Evolutionary conservation across 2,329 filamentous ascomycete genomes (phyloP), one percentile per base, ranked within the genome.

Genomic region (Colletotrichum lupini): DNA sequence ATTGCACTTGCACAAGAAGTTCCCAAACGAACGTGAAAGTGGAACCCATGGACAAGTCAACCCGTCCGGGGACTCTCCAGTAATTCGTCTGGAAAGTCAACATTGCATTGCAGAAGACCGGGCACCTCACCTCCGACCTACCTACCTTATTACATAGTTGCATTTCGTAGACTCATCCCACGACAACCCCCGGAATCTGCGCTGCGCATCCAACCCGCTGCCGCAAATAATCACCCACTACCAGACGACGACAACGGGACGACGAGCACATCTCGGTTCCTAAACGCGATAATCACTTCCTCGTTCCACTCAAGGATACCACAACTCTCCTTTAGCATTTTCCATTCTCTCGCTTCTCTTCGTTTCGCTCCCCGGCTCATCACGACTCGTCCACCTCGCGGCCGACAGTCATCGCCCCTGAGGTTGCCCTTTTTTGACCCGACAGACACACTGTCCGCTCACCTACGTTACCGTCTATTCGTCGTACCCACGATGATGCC

Each of bases 401-500:
- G 52, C 64, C 37, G 28, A 56, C 66, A 69, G 52, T 61, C 32
- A 52, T 65, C 71, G 42, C 53, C 73, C 58, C 62, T 71, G 66
- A 71, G 53, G 59, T 22, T 55, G 32, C 42, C 61, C 58, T 66
- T n/a, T n/a, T 22, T 46, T 42, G 61, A 74, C 56, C 61, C 61
- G 71, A 67, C 72, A 63, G 68, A 67, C 32, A 24, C 37, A 30
- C 63, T 68, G 59, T 67, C 67, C 58, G 56, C 59, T 49, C 42
- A 57, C 22, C 32, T 28, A 30, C 37, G 30, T 24, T 53, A 19
- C n/a, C 19, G 55, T 30, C 49, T 52, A 60, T 49, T 35, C 60
- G 49, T 73, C 61, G 67, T 52, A 52, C 57, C 55, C 56, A 61
- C 65, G 62, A 75, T 67, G 69, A 76, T 74, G 75, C 63, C 58